A percentile compares a stretch with the other conserved stretches of the same genome.
phyloP scores from a whole-genome alignment of 192 early-diverging fungal genomes.

The Mortierella antarctica region DNA sequence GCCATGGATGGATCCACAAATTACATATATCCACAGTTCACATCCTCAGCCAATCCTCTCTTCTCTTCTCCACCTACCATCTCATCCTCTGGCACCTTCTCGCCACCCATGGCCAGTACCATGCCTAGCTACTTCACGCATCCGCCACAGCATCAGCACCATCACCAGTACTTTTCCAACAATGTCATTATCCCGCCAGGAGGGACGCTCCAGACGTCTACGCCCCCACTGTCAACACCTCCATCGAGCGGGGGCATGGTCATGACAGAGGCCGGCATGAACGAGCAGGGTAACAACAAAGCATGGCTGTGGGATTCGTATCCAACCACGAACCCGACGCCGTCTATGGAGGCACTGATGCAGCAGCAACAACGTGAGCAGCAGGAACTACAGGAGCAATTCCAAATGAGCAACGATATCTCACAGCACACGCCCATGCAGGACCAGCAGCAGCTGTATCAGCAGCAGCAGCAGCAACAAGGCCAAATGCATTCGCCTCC shows the following conservation, averaged over 20 bases:
- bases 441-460: constrained; percentile 14
- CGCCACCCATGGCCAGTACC: constrained; percentile 14
- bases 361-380: constrained; percentile 34
- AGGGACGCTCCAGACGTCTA: background rate
- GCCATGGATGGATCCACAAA: constrained; percentile 19
- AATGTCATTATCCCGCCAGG: constrained; percentile 22
- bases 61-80: constrained; percentile 41
- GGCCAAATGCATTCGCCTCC: constrained; percentile 27
- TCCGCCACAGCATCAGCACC: constrained; percentile 14
- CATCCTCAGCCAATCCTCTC: constrained; percentile 35
- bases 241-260: constrained; percentile 6
- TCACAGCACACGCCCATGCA: background rate
- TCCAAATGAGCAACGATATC: background rate
- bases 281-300: background rate
- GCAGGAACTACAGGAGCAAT: constrained; percentile 5
- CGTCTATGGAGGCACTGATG: constrained; percentile 20
- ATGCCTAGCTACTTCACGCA: constrained; percentile 40
- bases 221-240: background rate
- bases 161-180: constrained; percentile 27
- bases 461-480: constrained; percentile 19
- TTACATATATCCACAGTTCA: constrained; percentile 27
- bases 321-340: constrained; percentile 26
- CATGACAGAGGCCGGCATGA: constrained; percentile 16
- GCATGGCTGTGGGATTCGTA: constrained; percentile 23
- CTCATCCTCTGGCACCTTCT: constrained; percentile 26